A percentile compares a stretch with the other conserved stretches of the same genome.
These are phyloP conservation scores for Hyphodiscus sp. DNA, from an alignment of 2,329 filamentous ascomycete species.

Conservation along the genomic window DNA sequence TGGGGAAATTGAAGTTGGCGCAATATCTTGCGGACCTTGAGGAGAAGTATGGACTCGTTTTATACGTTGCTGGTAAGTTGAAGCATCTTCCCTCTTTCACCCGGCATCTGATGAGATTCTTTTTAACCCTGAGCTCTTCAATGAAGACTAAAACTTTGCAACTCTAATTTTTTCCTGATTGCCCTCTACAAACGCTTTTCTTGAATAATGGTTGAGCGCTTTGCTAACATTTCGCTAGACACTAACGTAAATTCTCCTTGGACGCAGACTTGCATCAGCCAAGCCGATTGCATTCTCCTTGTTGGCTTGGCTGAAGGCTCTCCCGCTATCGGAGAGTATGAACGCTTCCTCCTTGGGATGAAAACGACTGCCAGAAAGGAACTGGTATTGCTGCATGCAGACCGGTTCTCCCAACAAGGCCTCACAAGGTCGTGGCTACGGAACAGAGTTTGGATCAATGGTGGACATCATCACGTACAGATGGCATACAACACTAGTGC, in stretches of 20 bases:
- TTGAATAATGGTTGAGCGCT: conserved; percentile 12
- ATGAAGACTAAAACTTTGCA: conserved; percentile 26
- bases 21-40: conserved; percentile 96
- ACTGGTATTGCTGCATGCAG: conserved; percentile 80
- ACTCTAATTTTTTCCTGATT: conserved; percentile 65
- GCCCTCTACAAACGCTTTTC: conserved; percentile 1
- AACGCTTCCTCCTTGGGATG: conserved; percentile 91
- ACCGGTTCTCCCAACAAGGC: conserved; percentile 79
- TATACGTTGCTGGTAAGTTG: conserved; percentile 76
- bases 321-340: conserved; percentile 88
- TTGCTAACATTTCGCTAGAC: conserved; percentile 43
- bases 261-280: conserved; percentile 96
- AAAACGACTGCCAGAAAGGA: conserved; percentile 95
- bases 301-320: conserved; percentile 88
- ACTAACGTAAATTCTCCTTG: conserved; percentile 96
- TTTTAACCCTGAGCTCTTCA: conserved; percentile 20
- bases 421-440: conserved; percentile 83
- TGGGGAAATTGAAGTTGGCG: conserved; percentile 92
- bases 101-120: conserved; percentile 35
- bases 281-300: conserved; percentile 92
- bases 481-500: conserved; percentile 79
- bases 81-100: conserved; percentile 20
- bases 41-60: conserved; percentile 90
- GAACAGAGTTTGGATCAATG: conserved; percentile 96
- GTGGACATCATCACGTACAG: conserved; percentile 94